Percentiles rank a stretch among this genome's conserved stretches.
Evolutionary conservation across 148 eudicot species (phyloP).

Genomic region (Rhododendron simsii): DNA sequence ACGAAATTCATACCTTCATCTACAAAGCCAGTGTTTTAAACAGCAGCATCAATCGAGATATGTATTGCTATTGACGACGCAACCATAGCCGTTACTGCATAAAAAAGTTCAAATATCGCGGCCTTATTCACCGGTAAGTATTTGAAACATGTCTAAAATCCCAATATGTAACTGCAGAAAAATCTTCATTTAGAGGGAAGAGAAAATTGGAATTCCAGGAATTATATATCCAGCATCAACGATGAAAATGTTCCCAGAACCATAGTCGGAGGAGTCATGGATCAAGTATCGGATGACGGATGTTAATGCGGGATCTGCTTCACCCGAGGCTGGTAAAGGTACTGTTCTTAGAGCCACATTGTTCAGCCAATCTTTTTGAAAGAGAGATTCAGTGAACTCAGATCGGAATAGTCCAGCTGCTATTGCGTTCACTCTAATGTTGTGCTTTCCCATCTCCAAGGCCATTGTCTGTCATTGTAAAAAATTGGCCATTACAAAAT

Average conservation of each 20-base stretch:
- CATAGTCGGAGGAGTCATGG: slow-evolving; percentile 29
- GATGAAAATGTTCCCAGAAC: slow-evolving; percentile 31
- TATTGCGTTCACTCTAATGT: slow-evolving; percentile 32
- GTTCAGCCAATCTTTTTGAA: slow-evolving; percentile 22
- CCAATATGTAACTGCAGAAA: no score
- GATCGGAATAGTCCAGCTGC: slow-evolving; percentile 32
- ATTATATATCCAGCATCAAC: slow-evolving; percentile 33
- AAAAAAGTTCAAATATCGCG: no score
- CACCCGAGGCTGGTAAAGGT: slow-evolving; percentile 21
- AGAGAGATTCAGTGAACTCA: slow-evolving; percentile 25
- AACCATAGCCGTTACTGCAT: no score
- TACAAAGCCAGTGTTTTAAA: no score
- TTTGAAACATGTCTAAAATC: no score
- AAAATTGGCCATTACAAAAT: no score
- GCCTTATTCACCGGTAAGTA: no score
- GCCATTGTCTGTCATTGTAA: slow-evolving; percentile 26
- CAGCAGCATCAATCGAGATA: no score
- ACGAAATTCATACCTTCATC: no score
- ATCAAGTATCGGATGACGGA: slow-evolving; percentile 27
- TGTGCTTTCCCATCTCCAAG: slow-evolving; percentile 24
- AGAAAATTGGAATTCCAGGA: slow-evolving; percentile 33
- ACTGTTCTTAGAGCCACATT: slow-evolving; percentile 18
- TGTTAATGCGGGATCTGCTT: slow-evolving; percentile 24
- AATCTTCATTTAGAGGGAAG: slow-evolving; percentile 21
- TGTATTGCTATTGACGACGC: no score